These are phyloP conservation scores for Wickerhamomyces rabaulensis DNA, from an alignment of 805 yeast genomes.

Conservation along the genomic window DNA sequence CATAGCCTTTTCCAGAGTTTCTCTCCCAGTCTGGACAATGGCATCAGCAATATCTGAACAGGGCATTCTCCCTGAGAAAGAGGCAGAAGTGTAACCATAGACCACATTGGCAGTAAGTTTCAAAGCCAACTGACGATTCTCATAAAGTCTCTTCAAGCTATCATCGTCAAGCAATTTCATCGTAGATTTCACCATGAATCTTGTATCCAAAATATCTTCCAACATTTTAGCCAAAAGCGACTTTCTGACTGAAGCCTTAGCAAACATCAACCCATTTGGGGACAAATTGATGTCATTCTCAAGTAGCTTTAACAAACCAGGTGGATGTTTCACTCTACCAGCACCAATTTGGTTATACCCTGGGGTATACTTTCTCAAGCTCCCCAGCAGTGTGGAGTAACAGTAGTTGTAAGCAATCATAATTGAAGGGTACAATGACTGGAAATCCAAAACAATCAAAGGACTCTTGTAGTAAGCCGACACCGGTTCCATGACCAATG, in stretches of 20 bases:
- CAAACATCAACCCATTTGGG: conserved; percentile 85
- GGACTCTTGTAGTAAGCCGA: conserved; percentile 86
- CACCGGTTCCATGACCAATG: conserved; percentile 89
- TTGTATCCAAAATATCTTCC: conserved; percentile 71
- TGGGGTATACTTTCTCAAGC: conserved; percentile 44
- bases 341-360: conserved; percentile 48
- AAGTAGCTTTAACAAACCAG: conserved; percentile 51
- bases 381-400: conserved; percentile 67
- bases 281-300: conserved; percentile 57
- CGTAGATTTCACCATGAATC: conserved; percentile 73
- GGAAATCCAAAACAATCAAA: conserved; percentile 84
- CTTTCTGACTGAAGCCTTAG: conserved; percentile 56
- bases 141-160: conserved; percentile 45
- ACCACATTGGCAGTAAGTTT: conserved; percentile 93
- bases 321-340: conserved; percentile 41
- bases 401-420: conserved; percentile 90
- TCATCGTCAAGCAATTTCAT: conserved; percentile 53
- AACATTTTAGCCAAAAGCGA: conserved; percentile 82
- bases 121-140: conserved; percentile 79
- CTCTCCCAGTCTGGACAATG: conserved; percentile 87
- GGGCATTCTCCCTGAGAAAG: conserved; percentile 96
- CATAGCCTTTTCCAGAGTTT: conserved; percentile 69
- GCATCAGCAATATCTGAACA: conserved; percentile 93
- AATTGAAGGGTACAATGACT: conserved; percentile 88
- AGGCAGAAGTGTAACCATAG: conserved; percentile 92